These are phyloP conservation scores for Pyrenochaeta sp. DNA, from an alignment of 2,329 filamentous ascomycete genomes.

Conservation along the genomic window DNA sequence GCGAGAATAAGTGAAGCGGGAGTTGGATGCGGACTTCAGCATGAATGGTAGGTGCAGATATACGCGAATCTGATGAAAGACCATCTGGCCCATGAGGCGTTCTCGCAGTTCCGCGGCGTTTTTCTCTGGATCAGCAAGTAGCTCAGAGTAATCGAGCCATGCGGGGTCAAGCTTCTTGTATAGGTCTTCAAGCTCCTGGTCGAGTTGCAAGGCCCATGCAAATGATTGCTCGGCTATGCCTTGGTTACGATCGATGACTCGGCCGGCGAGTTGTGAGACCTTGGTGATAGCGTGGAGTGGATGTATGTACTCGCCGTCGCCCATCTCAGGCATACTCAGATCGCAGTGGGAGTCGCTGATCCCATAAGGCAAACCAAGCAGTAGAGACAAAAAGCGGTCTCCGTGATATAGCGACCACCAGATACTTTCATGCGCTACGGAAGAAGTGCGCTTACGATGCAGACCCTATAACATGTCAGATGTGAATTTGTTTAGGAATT, in stretches of 20 bases:
- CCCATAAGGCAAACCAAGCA: conserved; percentile 63
- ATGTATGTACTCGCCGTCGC: conserved; percentile 35
- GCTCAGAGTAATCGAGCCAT: conserved; percentile 50
- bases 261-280: conserved; percentile 51
- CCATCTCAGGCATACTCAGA: conserved; percentile 38
- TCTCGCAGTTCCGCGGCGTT: conserved; percentile 50
- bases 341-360: conserved; percentile 52
- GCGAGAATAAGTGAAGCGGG: conserved; percentile 50
- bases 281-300: conserved; percentile 46
- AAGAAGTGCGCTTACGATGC: conserved; percentile 48
- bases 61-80: conserved; percentile 55
- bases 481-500: neutral
- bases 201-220: conserved; percentile 52
- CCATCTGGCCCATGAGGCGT: conserved; percentile 52
- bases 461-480: conserved; percentile 44
- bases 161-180: conserved; percentile 47
- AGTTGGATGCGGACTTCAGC: conserved; percentile 48
- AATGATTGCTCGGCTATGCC: conserved; percentile 45
- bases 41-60: conserved; percentile 59
- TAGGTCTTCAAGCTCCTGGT: conserved; percentile 54
- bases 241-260: conserved; percentile 56
- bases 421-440: conserved; percentile 47
- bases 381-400: conserved; percentile 62
- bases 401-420: conserved; percentile 53
- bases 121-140: conserved; percentile 35